Evolutionary conservation across 345 rosid genomes (phyloP), one percentile per base, ranked within the genome.

Genomic region (Eucalyptus cloeziana): DNA sequence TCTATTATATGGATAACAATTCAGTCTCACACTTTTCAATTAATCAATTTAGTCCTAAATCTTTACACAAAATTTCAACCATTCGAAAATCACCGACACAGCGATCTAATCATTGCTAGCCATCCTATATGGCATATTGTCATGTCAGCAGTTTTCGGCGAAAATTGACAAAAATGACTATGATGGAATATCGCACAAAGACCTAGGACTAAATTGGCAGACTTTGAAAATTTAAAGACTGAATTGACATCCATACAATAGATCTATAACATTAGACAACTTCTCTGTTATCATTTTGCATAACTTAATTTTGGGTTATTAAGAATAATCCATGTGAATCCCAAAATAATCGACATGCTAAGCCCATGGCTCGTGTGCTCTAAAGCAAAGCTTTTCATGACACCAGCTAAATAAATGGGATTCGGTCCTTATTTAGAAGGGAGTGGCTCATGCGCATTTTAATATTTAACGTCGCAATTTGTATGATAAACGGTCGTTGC

Each of bases 141-240:
- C 19, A 62, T 15, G 2, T 62, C 3, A 13, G 8, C 3, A 1
- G 13, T 30, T 30, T 62, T 6, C 0, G 3, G 4, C 16, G 3
- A 62, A 62, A 62, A 13, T 62, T 62, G 17, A 30, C 5, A 0
- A 2, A 3, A 62, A 30, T 30, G 37, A 62, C 17, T 62, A 62
- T 3, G 0, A 3, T 76, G 27, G 27, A 76, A 37, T 37, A 19
- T 21, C 14, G 3, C 8, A 1, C 7, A 71, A 16, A 17, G 81
- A 10, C 17, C 11, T 33, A 71, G 12, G 13, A 33, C 7, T 71
- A 71, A 71, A 71, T 21, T 4, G 8, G 14, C 13, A 71, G 22
- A 71, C 22, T 9, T 71, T 10, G 24, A 71, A 71, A 37, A 6
- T 71, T 37, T 71, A 56, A 37, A 0, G 2, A 37, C 4, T 37